A percentile compares a stretch with the other conserved stretches of the same genome.
phyloP scores from a whole-genome alignment of 352 stramenopile genomes.

The Halophytophthora batemanensis region DNA sequence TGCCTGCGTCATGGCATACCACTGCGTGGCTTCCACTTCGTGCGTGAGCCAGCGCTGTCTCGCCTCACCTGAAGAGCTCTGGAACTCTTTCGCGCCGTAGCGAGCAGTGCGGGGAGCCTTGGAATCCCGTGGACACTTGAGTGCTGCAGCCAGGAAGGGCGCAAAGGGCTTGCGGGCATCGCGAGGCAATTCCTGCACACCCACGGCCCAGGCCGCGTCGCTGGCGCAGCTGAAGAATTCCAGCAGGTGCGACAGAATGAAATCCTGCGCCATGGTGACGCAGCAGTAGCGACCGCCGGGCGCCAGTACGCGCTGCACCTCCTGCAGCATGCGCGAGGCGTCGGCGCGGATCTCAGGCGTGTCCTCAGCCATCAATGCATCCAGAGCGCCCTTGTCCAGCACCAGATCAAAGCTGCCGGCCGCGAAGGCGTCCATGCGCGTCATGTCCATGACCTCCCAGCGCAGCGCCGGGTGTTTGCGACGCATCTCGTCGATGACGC shows the following conservation, averaged over 20 bases:
- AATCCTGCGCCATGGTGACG: slow-evolving; percentile 80
- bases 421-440: slow-evolving; percentile 41
- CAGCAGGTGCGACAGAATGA: slow-evolving; percentile 65
- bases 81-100: slow-evolving; percentile 47
- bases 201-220: slow-evolving; percentile 20
- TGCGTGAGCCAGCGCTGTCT: slow-evolving; percentile 50
- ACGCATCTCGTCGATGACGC: slow-evolving; percentile 76
- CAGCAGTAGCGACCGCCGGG: slow-evolving; percentile 64
- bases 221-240: slow-evolving; percentile 33
- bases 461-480: slow-evolving; percentile 55
- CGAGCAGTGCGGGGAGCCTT: slow-evolving; percentile 24
- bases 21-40: slow-evolving; percentile 57
- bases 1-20: slow-evolving; percentile 54
- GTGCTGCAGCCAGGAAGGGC: slow-evolving; percentile 43
- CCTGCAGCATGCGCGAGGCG: slow-evolving; percentile 62
- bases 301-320: slow-evolving; percentile 59
- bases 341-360: slow-evolving; percentile 35
- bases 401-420: slow-evolving; percentile 65
- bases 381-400: slow-evolving; percentile 79
- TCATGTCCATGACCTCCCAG: slow-evolving; percentile 82
- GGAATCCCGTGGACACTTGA: slow-evolving; percentile 28
- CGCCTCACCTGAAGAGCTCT: slow-evolving; percentile 18
- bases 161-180: slow-evolving; percentile 46
- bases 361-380: slow-evolving; percentile 64
- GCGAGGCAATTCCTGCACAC: slow-evolving; percentile 39